Base-by-base conservation (phyloP, 139 green algal genomes). In the Tetraselmis chui region DNA sequence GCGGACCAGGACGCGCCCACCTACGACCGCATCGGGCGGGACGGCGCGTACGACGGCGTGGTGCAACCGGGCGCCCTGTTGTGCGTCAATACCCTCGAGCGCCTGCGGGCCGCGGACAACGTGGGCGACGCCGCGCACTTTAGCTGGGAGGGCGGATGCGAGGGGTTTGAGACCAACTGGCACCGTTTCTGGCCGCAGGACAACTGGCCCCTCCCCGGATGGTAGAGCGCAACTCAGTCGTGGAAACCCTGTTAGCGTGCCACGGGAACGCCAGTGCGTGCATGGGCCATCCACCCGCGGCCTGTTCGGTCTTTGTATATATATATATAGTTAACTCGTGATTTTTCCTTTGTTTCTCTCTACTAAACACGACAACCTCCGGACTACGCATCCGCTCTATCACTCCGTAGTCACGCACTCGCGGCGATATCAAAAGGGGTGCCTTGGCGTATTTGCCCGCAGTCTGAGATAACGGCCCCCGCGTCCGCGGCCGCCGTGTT, bases 401-500 rank as follows among this genome's bases (percentile, higher is more conserved):
- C n/a, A n/a, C n/a, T n/a, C n/a, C n/a, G 45, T 18, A 67, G 45
- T 5, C 45, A 18, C 45, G 45, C 45, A 67, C 11, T 18, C 11
- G 11, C 18, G 45, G 11, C 45, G 45, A 18, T 18, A 5, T 67
- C 45, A 67, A 67, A 67, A 18, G 45, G 45, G 11, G 18, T 25
- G 5, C 45, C 45, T 5, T 5, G 45, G 11, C 87, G 84, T 0
- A 89, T 28, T 80, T 89, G 82, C 29, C 87, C 87, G 2, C 30
- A 31, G 32, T 90, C 83, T 25, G 80, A 31, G 28, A 90, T 90
- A 11, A 81, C 30, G 0, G 83, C 87, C 2, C 83, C 85, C 1
- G 81, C 87, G 1, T 81, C 82, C 23, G 76, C 77, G 1, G 59
- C 81, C 24, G 87, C 87, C 0, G 82, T 87, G 77, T 90, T 89